Percentiles rank a stretch among this genome's conserved stretches.
phyloP scores from a whole-genome alignment of 1,284 basidiomycete genomes.

The Anthracocystis walkeri region DNA sequence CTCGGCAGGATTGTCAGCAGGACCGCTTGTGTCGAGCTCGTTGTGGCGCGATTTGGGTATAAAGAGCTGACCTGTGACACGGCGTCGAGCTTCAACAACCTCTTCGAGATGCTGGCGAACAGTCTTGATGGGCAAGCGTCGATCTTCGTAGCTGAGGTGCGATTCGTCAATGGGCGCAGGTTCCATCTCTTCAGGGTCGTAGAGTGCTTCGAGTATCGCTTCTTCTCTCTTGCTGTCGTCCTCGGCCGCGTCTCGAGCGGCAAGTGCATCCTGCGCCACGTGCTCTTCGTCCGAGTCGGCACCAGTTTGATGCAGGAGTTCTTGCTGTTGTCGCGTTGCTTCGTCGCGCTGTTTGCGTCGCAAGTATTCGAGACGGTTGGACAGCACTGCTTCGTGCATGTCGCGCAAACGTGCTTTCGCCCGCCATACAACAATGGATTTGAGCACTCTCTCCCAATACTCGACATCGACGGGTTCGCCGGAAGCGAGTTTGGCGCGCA shows the following conservation, averaged over 20 bases:
- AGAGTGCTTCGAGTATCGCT: conserved; percentile 74
- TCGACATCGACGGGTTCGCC: conserved; percentile 96
- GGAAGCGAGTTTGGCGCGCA: conserved; percentile 87
- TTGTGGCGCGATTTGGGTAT: conserved; percentile 45
- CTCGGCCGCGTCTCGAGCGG: conserved; percentile 71
- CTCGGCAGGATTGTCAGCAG: conserved; percentile 39
- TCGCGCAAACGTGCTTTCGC: conserved; percentile 93
- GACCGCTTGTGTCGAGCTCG: conserved; percentile 8
- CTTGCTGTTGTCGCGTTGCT: conserved; percentile 89
- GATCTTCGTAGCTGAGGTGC: conserved; percentile 55
- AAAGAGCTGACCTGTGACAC: conserved; percentile 48
- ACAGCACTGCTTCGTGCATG: conserved; percentile 93
- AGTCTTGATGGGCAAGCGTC: conserved; percentile 38
- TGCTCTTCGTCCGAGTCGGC: conserved; percentile 34
- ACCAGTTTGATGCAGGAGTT: conserved; percentile 76
- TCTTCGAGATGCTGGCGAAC: conserved; percentile 43
- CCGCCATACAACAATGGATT: conserved; percentile 95
- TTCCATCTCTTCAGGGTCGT: conserved; percentile 61
- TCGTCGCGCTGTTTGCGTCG: conserved; percentile 95
- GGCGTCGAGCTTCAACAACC: conserved; percentile 49
- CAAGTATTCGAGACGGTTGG: conserved; percentile 93
- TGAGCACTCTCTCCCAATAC: conserved; percentile 94
- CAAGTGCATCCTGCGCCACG: conserved; percentile 9
- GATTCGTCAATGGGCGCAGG: conserved; percentile 38
- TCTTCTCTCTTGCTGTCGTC: conserved; percentile 73